Percentiles rank a stretch among this genome's conserved stretches.
Evolutionary conservation across 306 rosid species (phyloP).

Genomic region (Dicorynia guianensis): DNA sequence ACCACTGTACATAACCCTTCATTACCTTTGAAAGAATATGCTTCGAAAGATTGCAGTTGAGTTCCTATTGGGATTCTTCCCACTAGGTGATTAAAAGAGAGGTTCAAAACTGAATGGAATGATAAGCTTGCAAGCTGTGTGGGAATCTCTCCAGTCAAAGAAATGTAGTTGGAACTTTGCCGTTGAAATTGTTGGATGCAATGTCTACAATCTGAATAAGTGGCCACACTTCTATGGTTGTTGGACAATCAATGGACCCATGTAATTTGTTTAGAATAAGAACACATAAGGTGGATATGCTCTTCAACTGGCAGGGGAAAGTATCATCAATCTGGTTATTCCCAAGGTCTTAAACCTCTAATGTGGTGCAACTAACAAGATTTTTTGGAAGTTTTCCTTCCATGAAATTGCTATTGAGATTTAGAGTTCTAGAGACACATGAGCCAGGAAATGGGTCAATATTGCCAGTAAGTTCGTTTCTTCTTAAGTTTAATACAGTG

Average conservation of each 20-base stretch:
- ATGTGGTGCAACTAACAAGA: neutral
- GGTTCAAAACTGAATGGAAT: constrained; percentile 34
- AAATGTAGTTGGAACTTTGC: neutral
- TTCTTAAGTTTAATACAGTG: too few relatives aligned
- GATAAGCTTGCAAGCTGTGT: neutral
- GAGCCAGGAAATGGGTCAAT: too few relatives aligned
- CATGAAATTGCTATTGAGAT: neutral
- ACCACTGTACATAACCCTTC: neutral
- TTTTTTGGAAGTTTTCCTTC: constrained; percentile 22
- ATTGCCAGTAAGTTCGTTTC: too few relatives aligned
- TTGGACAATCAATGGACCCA: constrained; percentile 26
- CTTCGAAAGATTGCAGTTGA: too few relatives aligned
- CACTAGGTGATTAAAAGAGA: constrained; percentile 32
- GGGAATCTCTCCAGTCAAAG: constrained; percentile 28
- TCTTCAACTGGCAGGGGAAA: too few relatives aligned
- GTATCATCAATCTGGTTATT: too few relatives aligned
- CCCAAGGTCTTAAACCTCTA: neutral
- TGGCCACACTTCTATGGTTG: neutral
- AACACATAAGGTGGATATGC: too few relatives aligned
- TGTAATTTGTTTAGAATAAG: neutral
- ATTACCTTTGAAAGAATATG: too few relatives aligned
- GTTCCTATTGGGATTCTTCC: neutral
- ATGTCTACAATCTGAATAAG: too few relatives aligned
- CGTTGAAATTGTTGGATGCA: constrained; percentile 18
- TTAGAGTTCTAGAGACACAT: too few relatives aligned